phyloP scores from a whole-genome alignment of 148 eudicot genomes.

The Rhododendron molle region DNA sequence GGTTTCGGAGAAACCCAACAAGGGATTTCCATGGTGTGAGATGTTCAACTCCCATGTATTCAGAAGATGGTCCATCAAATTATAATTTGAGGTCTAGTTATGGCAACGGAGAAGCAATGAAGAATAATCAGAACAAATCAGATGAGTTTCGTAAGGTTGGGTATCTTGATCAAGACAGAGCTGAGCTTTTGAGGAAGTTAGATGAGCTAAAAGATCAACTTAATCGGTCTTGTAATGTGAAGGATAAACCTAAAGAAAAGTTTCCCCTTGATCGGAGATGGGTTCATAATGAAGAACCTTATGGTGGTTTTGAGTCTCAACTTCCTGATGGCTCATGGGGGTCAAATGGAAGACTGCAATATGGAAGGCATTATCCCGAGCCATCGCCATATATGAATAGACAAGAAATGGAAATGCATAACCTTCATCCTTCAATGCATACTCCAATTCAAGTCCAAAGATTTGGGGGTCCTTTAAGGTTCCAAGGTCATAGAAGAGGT shows the following conservation, averaged over 20 bases:
- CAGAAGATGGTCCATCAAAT: constrained; percentile 48
- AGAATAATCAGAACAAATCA: constrained; percentile 26
- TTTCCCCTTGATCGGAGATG: constrained; percentile 35
- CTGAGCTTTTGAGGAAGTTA: constrained; percentile 69
- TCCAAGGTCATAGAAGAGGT: constrained; percentile 45
- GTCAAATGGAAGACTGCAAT: constrained; percentile 29
- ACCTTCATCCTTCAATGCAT: constrained; percentile 33
- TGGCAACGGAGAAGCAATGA: constrained; percentile 21
- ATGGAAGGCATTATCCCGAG: constrained; percentile 42
- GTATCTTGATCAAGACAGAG: constrained; percentile 49
- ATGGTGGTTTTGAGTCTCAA: constrained; percentile 38
- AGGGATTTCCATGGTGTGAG: constrained; percentile 35
- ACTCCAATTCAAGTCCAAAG: constrained; percentile 33
- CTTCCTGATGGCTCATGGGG: constrained; percentile 39
- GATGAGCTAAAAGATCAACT: constrained; percentile 80
- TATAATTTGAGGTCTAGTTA: constrained; percentile 14
- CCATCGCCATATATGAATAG: constrained; percentile 28
- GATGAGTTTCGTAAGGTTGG: constrained; percentile 39
- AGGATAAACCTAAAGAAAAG: constrained; percentile 48
- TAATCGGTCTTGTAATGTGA: constrained; percentile 41
- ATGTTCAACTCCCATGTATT: constrained; percentile 30
- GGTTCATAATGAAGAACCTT: constrained; percentile 32
- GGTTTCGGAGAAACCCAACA: constrained; percentile 32
- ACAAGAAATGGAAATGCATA: constrained; percentile 27
- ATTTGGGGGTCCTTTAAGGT: constrained; percentile 42